Evolutionary conservation across 352 stramenopile species (phyloP).

Genomic region (Blastocystis sp.): DNA sequence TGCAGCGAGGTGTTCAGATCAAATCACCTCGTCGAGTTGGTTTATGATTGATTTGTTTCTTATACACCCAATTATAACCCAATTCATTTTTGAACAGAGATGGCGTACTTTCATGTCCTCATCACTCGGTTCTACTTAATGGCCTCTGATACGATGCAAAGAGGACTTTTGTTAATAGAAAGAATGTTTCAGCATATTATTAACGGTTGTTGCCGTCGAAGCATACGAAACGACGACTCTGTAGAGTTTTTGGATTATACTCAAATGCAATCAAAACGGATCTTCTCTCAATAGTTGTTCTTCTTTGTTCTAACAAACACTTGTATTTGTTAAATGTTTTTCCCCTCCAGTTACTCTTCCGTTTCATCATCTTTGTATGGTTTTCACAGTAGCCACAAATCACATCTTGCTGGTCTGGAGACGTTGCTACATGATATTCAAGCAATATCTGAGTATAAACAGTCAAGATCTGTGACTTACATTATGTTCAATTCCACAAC

Average conservation of each 20-base stretch:
- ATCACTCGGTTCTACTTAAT: conserved; percentile 1
- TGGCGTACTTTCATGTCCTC: neutral
- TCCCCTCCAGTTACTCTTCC: conserved; percentile 34
- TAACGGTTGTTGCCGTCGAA: neutral
- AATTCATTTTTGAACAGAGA: neutral
- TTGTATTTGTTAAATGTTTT: conserved; percentile 31
- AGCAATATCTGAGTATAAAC: conserved; percentile 37
- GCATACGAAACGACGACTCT: neutral
- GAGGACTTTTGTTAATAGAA: neutral
- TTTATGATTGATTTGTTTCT: neutral
- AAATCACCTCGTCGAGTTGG: conserved; percentile 24
- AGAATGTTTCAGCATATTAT: neutral
- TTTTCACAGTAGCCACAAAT: conserved; percentile 60
- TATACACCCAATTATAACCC: neutral
- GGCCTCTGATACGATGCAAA: conserved; percentile 1
- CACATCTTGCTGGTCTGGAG: conserved; percentile 41
- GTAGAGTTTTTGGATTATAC: conserved; percentile 22
- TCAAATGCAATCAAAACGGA: conserved; percentile 15
- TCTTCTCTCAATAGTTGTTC: conserved; percentile 24
- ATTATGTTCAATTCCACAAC: conserved; percentile 57
- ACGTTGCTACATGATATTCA: conserved; percentile 30
- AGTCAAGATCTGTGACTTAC: neutral
- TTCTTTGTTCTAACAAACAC: conserved; percentile 33
- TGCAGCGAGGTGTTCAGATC: conserved; percentile 9
- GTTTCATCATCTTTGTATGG: conserved; percentile 26